Percentiles rank a stretch among this genome's conserved stretches.
These are phyloP conservation scores for Setomelanomma holmii DNA, from an alignment of 2,329 filamentous ascomycete species.

Conservation along the genomic window DNA sequence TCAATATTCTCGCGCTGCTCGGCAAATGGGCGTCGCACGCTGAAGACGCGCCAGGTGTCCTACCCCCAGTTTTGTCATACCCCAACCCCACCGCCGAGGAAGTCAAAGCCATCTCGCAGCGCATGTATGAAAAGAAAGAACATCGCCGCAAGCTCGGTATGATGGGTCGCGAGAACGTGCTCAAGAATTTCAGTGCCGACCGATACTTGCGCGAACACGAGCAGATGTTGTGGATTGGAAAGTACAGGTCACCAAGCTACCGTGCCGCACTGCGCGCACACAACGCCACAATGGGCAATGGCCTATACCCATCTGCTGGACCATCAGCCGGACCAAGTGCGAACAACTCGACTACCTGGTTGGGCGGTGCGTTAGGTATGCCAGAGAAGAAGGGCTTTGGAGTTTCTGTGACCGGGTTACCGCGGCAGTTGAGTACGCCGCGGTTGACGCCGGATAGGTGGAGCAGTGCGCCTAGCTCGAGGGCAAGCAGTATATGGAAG, in stretches of 20 bases:
- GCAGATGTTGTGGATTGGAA: slow-evolving; percentile 53
- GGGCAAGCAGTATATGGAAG: slow-evolving; percentile 7
- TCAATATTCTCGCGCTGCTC: slow-evolving; percentile 66
- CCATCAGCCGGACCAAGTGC: neutral
- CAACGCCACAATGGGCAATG: neutral
- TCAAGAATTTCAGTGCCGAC: slow-evolving; percentile 64
- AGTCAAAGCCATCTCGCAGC: slow-evolving; percentile 59
- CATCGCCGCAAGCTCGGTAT: slow-evolving; percentile 64
- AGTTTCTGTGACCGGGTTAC: neutral
- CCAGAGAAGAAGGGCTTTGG: slow-evolving; percentile 5
- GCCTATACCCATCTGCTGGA: neutral
- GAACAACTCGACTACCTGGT: neutral
- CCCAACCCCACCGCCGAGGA: slow-evolving; percentile 55
- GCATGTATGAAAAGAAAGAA: slow-evolving; percentile 65
- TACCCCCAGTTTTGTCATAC: slow-evolving; percentile 53
- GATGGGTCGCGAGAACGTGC: slow-evolving; percentile 63
- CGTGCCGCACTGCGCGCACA: neutral
- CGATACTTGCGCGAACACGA: slow-evolving; percentile 67
- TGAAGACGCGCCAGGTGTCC: slow-evolving; percentile 53
- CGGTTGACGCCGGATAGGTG: slow-evolving; percentile 4
- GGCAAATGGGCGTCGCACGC: slow-evolving; percentile 66
- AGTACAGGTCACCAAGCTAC: slow-evolving; percentile 14
- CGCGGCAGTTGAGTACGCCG: neutral
- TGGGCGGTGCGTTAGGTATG: neutral
- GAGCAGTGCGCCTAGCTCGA: neutral